A percentile compares a stretch with the other conserved stretches of the same genome.
Evolutionary conservation across 768 basidiomycete species (phyloP).

Genomic region (Sporobolomyces phaffii): DNA sequence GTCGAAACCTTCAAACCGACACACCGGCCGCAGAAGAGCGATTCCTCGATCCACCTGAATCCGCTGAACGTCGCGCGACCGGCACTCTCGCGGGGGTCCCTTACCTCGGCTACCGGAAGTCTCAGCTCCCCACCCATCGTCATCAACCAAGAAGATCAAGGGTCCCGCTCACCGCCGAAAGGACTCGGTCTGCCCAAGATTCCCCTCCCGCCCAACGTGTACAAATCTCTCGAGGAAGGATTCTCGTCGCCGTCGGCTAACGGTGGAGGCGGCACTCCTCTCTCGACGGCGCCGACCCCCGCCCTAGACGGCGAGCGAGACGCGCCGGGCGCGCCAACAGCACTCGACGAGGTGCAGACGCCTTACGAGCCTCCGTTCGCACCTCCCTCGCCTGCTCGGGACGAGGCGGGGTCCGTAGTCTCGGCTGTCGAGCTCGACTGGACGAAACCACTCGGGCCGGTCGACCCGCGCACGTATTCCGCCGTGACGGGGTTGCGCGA

Average conservation of each 20-base stretch:
- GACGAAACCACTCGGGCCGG: conserved; percentile 44
- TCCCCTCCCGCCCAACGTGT: conserved; percentile 24
- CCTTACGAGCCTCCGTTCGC: conserved; percentile 9
- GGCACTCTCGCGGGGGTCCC: conserved; percentile 16
- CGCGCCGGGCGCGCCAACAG: no score
- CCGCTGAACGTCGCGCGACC: conserved; percentile 2
- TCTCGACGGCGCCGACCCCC: conserved; percentile 1
- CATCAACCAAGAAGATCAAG: neutral
- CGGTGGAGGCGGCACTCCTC: neutral
- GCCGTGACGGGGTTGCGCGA: conserved; percentile 58
- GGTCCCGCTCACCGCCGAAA: neutral
- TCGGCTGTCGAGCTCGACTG: conserved; percentile 42
- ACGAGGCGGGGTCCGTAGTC: neutral
- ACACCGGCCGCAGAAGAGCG: conserved; percentile 16
- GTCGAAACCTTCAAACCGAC: conserved; percentile 19
- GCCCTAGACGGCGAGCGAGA: no score
- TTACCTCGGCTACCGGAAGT: conserved; percentile 5
- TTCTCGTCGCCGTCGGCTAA: neutral
- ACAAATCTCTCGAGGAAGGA: conserved; percentile 7
- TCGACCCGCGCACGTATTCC: conserved; percentile 45
- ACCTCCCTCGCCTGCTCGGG: neutral
- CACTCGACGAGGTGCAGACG: conserved; percentile 10
- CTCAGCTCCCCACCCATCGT: neutral
- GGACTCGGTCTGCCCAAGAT: conserved; percentile 10
- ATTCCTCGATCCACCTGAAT: conserved; percentile 6